Evolutionary conservation across 768 basidiomycete genomes (phyloP), one percentile per base, ranked within the genome.

Genomic region (Lentinula aciculospora): DNA sequence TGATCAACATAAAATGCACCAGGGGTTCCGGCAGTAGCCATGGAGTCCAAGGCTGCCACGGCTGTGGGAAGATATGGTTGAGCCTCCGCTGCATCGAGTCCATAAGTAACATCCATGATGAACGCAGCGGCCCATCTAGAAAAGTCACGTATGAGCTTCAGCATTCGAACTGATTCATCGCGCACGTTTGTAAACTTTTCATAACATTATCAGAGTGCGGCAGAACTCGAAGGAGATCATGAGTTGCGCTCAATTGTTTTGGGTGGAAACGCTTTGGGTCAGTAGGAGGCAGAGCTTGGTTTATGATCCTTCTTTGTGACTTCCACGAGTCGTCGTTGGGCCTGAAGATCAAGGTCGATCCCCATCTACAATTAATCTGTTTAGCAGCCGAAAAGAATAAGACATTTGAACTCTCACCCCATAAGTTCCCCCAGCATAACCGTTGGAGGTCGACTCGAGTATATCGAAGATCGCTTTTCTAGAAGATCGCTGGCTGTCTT

Each of bases 1-100:
- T 73, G 37, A 54, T 78, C 74, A 23, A 77, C 75, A 61, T 75
- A 51, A 47, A 60, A 67, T 23, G 61, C 60, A n/a, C 59, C 60
- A 9, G 73, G 68, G 2, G 50, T 45, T 17, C 65, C 48, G 2
- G 61, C 53, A 28, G 19, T 54, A n/a, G 61, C 55, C 25, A 58
- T 45, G 13, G 56, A 47, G 3, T 60, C 60, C 53, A 64, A 60
- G 25, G 63, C 56, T 17, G 58, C 58, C 60, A 64, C 63, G 5
- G 58, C 62, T 1, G 57, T 54, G 53, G 44, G 34, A 19, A 57
- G 40, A 39, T 57, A 57, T 13, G 45, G 45, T 13, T 56, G 13
- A 1, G 54, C 54, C 4, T 56, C 54, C 37, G 29, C 44, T 29
- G 23, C 21, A 7, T 63, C 44, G 50, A 72, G 69, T 2, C 72